Evolutionary conservation across 2,329 filamentous ascomycete genomes (phyloP).

Genomic region (Thielaviopsis populi): DNA sequence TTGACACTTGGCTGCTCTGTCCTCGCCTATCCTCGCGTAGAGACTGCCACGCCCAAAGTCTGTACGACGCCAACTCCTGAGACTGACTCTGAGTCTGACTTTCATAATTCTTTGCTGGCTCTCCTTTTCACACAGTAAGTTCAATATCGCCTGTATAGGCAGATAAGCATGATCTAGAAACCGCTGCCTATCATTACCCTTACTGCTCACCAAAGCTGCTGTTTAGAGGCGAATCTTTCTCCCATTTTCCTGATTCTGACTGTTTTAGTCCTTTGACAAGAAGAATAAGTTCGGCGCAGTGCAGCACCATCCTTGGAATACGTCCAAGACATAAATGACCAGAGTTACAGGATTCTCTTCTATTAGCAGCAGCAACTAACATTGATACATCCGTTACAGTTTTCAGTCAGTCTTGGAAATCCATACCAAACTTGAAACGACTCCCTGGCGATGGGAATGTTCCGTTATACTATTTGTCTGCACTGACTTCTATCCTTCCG

Average conservation of each 20-base stretch:
- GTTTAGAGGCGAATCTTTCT: not conserved
- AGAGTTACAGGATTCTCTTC: not conserved
- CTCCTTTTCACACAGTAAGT: not conserved
- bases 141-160: not conserved
- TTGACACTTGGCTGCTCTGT: not conserved
- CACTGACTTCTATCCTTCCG: not conserved
- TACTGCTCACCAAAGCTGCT: not conserved
- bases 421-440: not conserved
- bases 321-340: not conserved
- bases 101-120: not conserved
- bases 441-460: not conserved
- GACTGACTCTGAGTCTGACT: not conserved
- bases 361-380: not conserved
- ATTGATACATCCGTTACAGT: not conserved
- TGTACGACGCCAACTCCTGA: constrained; percentile 6
- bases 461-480: not conserved
- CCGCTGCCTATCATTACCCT: not conserved
- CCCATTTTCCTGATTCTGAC: not conserved
- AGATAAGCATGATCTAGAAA: not conserved
- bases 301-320: not conserved
- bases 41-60: constrained; percentile 10
- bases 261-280: not conserved
- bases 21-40: constrained; percentile 15
- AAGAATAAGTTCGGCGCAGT: not conserved
- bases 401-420: not conserved